Base-by-base conservation (phyloP, 2,329 filamentous ascomycete species). In the Colletotrichum tabaci region DNA sequence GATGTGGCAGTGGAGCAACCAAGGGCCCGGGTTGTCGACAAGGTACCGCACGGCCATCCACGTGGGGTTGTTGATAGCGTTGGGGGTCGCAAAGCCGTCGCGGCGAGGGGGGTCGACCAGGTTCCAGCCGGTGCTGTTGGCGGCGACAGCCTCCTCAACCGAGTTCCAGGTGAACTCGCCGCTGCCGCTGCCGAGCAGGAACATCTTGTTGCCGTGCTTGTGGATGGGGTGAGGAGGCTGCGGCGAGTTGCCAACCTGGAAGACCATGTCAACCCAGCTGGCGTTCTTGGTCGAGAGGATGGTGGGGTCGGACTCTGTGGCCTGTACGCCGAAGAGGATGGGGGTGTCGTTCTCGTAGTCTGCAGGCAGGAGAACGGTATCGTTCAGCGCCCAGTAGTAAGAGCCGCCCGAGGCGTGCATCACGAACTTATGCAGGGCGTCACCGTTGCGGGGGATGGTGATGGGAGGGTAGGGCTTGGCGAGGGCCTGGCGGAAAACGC, bases 131-230 rank as follows among this genome's bases (percentile, higher is more conserved):
- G 82, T 79, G 0, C 88, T 88, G 0, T 81, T 79, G 16, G 82
- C 82, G 13, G 78, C 75, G 2, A 83, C 80, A 0, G 90, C 90
- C 66, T 90, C 87, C 0, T 83, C 86, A 0, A 91, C 86, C 0
- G 83, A 85, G 2, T 77, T 77, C 83, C 87, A 92, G 15, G 81
- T 84, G 76, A 88, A 92, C 1, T 74, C 66, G 0, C 88, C 88
- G 0, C 74, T 75, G 2, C 89, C 90, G 0, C 79, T 69, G 1
- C 90, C 90, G 44, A 92, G 84, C 23, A 86, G 79, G 75, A 84
- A 91, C 80, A 87, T 89, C 77, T 89, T 90, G 75, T 87, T 89
- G 57, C 87, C 86, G 79, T 92, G 90, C 81, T 91, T 91, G 83
- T 92, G 90, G 61, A 92, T 87, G 0, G 89, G 87, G 70, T 92